Conservation (phyloP, 2,329 filamentous ascomycete species). For the Ophiostoma pallidulum region DNA sequence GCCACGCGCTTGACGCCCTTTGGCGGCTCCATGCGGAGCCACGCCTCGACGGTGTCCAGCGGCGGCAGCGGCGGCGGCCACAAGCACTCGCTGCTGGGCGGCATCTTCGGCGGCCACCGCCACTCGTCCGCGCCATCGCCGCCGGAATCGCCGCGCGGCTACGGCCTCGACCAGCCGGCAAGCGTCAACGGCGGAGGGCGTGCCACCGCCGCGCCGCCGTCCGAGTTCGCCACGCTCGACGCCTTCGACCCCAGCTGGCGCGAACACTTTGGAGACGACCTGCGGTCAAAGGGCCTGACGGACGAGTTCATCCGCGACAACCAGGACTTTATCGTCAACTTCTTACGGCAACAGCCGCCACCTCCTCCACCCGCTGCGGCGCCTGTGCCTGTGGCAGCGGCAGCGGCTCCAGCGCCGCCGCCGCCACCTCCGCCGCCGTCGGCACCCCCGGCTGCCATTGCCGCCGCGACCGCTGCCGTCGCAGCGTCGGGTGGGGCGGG, state of each 20-base stretch:
- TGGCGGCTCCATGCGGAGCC: slow-evolving; percentile 31
- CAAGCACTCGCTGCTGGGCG: slow-evolving; percentile 43
- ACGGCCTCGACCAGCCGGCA: slow-evolving; percentile 29
- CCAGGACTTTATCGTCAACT: slow-evolving; percentile 59
- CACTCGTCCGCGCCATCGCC: slow-evolving; percentile 42
- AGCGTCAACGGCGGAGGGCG: slow-evolving; percentile 22
- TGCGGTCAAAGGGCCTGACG: slow-evolving; percentile 52
- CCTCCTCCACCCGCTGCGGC: slow-evolving; percentile 9
- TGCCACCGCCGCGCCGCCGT: slow-evolving; percentile 30
- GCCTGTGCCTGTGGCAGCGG: slow-evolving; percentile 16
- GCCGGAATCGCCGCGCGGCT: slow-evolving; percentile 43
- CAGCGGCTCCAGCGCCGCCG: background rate
- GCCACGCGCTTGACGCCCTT: slow-evolving; percentile 74
- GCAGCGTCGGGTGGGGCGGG: slow-evolving; percentile 21
- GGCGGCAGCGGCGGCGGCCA: too few relatives aligned
- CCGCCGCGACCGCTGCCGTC: slow-evolving; percentile 18
- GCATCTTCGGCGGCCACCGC: slow-evolving; percentile 51
- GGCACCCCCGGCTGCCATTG: slow-evolving; percentile 23
- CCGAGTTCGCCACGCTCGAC: slow-evolving; percentile 54
- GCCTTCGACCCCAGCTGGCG: slow-evolving; percentile 57
- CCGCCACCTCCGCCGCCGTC: slow-evolving; percentile 18
- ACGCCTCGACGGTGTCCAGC: slow-evolving; percentile 21
- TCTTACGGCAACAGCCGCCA: slow-evolving; percentile 44
- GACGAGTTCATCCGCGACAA: slow-evolving; percentile 60
- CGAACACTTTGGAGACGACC: slow-evolving; percentile 55